phyloP scores from a whole-genome alignment of 305 asterid species.

The Solanum aculeatissimum region DNA sequence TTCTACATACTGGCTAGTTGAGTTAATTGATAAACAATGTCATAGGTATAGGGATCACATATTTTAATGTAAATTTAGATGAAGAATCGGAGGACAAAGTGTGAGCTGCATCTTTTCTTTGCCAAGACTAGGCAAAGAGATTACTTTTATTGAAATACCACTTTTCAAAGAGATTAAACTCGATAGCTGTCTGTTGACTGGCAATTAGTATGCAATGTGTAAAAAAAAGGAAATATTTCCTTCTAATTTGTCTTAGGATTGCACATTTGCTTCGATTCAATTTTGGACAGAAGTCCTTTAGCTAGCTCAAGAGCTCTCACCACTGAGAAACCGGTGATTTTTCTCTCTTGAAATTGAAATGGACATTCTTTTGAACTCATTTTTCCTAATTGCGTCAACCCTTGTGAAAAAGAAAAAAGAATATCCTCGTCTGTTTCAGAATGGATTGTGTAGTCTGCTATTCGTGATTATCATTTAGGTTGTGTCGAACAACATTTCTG shows the following conservation, averaged over 20 bases:
- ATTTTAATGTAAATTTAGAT: not conserved
- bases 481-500: not conserved
- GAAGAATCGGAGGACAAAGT: not conserved
- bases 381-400: not conserved
- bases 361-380: not conserved
- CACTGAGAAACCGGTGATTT: not conserved
- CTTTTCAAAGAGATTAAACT: not conserved
- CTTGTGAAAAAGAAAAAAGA: not conserved
- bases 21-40: not conserved
- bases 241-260: not conserved
- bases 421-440: not conserved
- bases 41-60: not conserved
- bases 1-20: not conserved
- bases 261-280: not conserved
- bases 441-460: not conserved
- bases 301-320: not conserved
- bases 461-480: not conserved
- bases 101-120: not conserved
- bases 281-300: not conserved
- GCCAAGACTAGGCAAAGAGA: not conserved
- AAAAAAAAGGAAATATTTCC: not conserved
- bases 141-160: not conserved
- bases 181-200: not conserved
- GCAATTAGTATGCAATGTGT: not conserved
- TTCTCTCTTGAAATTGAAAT: not conserved